These are phyloP conservation scores for Plantago lanceolata DNA, from an alignment of 305 asterid species.

Conservation along the genomic window DNA sequence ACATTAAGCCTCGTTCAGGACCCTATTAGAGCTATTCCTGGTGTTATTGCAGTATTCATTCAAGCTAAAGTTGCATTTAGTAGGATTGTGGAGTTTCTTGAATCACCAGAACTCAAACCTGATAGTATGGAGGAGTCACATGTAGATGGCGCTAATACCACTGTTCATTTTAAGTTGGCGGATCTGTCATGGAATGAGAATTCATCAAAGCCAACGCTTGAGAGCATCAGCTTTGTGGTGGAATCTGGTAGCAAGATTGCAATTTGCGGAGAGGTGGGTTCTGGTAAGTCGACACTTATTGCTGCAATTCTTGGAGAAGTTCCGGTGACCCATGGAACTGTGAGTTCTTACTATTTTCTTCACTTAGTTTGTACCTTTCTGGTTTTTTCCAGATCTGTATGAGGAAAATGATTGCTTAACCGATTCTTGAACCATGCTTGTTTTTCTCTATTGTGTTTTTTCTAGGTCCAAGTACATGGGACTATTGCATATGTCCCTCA, in stretches of 20 bases:
- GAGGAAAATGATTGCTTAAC: slow-evolving; percentile 35
- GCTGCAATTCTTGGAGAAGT: slow-evolving; percentile 89
- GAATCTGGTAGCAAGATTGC: slow-evolving; percentile 71
- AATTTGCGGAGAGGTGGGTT: slow-evolving; percentile 96
- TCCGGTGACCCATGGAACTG: slow-evolving; percentile 68
- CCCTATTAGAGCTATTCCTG: slow-evolving; percentile 82
- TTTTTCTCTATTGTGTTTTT: slow-evolving; percentile 1
- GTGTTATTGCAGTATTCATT: slow-evolving; percentile 77
- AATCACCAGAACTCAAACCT: slow-evolving; percentile 65
- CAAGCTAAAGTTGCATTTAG: slow-evolving; percentile 81
- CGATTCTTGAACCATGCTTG: slow-evolving; percentile 41
- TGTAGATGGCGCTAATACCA: slow-evolving; percentile 22
- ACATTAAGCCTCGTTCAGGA: slow-evolving; percentile 86
- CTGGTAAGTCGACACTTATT: slow-evolving; percentile 90
- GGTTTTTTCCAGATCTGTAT: slow-evolving; percentile 10
- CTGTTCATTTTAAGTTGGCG: slow-evolving; percentile 48
- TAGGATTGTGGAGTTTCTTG: slow-evolving; percentile 68
- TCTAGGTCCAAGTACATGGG: slow-evolving; percentile 74
- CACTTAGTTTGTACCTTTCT: too few species aligned
- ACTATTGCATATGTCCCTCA: slow-evolving; percentile 87
- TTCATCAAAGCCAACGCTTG: slow-evolving; percentile 48
- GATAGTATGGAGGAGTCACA: slow-evolving; percentile 34
- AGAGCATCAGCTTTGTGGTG: slow-evolving; percentile 51
- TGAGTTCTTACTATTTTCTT: slow-evolving; percentile 37
- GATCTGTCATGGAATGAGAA: slow-evolving; percentile 74